These are phyloP conservation scores for Daldinia eschscholtzii DNA, from an alignment of 2,329 filamentous ascomycete species.

Conservation along the genomic window DNA sequence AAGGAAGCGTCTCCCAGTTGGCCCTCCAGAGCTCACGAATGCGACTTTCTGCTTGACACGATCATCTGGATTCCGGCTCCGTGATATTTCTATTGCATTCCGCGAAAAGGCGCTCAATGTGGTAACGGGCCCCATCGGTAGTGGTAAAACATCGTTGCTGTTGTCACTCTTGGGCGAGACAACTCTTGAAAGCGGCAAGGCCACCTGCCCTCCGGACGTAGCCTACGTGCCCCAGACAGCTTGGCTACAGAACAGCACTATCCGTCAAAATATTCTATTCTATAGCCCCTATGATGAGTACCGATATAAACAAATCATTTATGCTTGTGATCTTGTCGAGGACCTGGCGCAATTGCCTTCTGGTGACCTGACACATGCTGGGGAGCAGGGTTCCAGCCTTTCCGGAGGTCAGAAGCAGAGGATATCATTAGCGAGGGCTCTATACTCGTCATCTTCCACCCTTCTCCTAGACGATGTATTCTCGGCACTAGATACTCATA, in stretches of 20 bases:
- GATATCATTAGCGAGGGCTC: slow-evolving; percentile 48
- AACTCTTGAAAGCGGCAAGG: slow-evolving; percentile 42
- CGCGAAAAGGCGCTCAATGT: slow-evolving; percentile 50
- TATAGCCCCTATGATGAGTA: slow-evolving; percentile 49
- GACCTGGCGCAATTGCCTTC: slow-evolving; percentile 25
- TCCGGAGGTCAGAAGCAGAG: slow-evolving; percentile 51
- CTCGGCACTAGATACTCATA: slow-evolving; percentile 51
- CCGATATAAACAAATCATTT: slow-evolving; percentile 46
- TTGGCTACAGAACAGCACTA: slow-evolving; percentile 53
- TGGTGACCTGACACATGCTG: slow-evolving; percentile 49
- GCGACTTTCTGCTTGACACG: slow-evolving; percentile 49
- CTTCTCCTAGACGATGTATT: slow-evolving; percentile 51
- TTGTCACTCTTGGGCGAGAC: slow-evolving; percentile 50
- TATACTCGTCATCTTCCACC: slow-evolving; percentile 47
- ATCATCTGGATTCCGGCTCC: slow-evolving; percentile 47
- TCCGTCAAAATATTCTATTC: slow-evolving; percentile 53
- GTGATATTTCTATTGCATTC: slow-evolving; percentile 23
- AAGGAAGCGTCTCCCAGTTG: slow-evolving; percentile 48
- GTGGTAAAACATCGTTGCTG: slow-evolving; percentile 53
- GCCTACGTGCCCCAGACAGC: slow-evolving; percentile 52
- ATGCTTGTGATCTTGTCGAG: slow-evolving; percentile 41
- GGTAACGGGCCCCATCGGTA: slow-evolving; percentile 52
- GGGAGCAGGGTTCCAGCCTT: slow-evolving; percentile 49
- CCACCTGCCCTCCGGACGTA: slow-evolving; percentile 50
- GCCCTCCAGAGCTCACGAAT: slow-evolving; percentile 48